These are phyloP conservation scores for Cenchrus fungigraminus DNA, from an alignment of 176 grass and related monocot species.

Conservation along the genomic window DNA sequence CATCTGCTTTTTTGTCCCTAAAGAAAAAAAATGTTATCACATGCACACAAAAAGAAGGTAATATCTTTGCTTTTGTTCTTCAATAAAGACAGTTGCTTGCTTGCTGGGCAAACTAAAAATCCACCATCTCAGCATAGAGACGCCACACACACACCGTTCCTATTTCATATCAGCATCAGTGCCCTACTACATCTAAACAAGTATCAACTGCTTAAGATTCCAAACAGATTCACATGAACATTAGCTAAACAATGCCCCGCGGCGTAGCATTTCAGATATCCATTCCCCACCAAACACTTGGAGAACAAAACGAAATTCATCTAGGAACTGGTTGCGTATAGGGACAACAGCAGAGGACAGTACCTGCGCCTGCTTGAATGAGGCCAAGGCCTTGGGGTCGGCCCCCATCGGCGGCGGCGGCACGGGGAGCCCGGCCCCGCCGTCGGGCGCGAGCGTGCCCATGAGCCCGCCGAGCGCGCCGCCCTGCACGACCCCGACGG, in stretches of 20 bases:
- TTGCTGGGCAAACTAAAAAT: conserved; percentile 24
- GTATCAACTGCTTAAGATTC: background rate
- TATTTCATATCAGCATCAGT: background rate
- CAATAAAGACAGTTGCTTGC: conserved; percentile 33
- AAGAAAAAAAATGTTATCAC: conserved; percentile 42
- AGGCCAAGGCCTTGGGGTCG: conserved; percentile 63
- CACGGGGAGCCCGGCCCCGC: conserved; percentile 41
- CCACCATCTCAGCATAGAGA: conserved; percentile 22
- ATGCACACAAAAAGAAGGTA: conserved; percentile 30
- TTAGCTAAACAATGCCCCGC: background rate
- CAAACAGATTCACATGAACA: background rate
- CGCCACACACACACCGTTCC: too few relatives aligned
- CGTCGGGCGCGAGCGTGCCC: conserved; percentile 68
- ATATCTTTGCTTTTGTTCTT: conserved; percentile 27
- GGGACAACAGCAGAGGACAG: background rate
- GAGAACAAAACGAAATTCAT: background rate
- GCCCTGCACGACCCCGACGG: conserved; percentile 73
- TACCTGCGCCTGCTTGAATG: conserved; percentile 85
- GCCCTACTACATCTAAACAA: background rate
- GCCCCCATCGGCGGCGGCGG: conserved; percentile 44
- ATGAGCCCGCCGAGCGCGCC: conserved; percentile 77
- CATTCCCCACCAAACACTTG: background rate
- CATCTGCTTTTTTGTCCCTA: conserved; percentile 9
- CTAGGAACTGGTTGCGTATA: background rate
- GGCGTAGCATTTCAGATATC: background rate